These are phyloP conservation scores for Yarrowia sp. DNA, from an alignment of 805 yeast species.

Conservation along the genomic window DNA sequence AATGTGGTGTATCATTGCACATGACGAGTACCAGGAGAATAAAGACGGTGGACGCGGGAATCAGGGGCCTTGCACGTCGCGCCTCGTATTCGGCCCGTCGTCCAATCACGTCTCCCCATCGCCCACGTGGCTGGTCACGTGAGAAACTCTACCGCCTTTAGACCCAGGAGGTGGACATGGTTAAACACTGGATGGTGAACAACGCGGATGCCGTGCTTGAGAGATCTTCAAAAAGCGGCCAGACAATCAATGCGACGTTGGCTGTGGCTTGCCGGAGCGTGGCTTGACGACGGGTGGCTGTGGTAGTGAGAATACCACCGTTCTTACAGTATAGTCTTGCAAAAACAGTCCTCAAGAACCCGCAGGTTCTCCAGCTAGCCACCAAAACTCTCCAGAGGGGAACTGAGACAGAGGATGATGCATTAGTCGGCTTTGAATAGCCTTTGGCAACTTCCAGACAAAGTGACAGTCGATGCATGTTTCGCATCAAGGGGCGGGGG, in stretches of 20 bases:
- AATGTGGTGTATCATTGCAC: constrained; percentile 12
- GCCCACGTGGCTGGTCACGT: constrained; percentile 25
- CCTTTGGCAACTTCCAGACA: not conserved
- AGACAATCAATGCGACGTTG: not conserved
- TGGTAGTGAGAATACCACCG: too few relatives aligned
- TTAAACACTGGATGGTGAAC: not conserved
- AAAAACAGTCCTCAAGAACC: too few relatives aligned
- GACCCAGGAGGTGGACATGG: not conserved
- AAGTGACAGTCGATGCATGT: not conserved
- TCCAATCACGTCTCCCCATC: not conserved
- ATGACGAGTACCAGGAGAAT: not conserved
- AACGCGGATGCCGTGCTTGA: not conserved
- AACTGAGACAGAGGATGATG: constrained; percentile 31
- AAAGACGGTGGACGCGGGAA: not conserved
- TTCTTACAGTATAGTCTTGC: too few relatives aligned
- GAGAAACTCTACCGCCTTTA: not conserved
- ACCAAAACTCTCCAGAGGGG: not conserved
- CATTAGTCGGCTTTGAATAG: constrained; percentile 7
- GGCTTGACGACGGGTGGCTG: too few relatives aligned
- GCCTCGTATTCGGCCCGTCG: not conserved
- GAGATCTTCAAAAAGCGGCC: not conserved
- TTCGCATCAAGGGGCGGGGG: not conserved
- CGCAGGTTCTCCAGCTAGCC: too few relatives aligned
- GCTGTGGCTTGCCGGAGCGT: too few relatives aligned
- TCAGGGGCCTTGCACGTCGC: not conserved